Evolutionary conservation across 2,329 filamentous ascomycete genomes (phyloP).

Genomic region (Mycogone perniciosa): DNA sequence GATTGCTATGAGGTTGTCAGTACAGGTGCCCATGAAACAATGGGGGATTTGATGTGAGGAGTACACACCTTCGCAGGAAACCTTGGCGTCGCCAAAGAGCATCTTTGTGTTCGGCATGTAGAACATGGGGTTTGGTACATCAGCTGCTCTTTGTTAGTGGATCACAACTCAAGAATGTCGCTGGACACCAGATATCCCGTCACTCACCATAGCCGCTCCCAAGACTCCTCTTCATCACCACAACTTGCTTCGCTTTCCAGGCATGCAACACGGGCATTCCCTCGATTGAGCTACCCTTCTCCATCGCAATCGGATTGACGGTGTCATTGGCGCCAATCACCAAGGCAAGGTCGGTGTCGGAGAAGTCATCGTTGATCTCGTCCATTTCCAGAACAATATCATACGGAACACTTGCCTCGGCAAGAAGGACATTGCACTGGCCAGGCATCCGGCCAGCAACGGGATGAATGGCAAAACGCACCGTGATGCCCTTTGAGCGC

Average conservation of each 20-base stretch:
- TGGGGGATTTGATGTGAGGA: conserved; percentile 2
- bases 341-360: conserved; percentile 76
- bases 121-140: conserved; percentile 91
- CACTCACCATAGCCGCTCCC: conserved; percentile 76
- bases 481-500: conserved; percentile 68
- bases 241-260: conserved; percentile 89
- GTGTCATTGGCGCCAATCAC: conserved; percentile 92
- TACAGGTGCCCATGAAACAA: not conserved
- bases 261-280: conserved; percentile 90
- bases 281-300: conserved; percentile 76
- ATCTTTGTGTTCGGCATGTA: conserved; percentile 86
- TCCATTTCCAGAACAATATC: conserved; percentile 95
- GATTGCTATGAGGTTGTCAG: conserved; percentile 30
- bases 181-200: not conserved
- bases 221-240: conserved; percentile 91
- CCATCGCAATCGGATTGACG: conserved; percentile 82
- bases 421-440: conserved; percentile 85
- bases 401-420: conserved; percentile 82
- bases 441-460: conserved; percentile 90
- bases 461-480: conserved; percentile 85
- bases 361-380: conserved; percentile 90
- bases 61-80: conserved; percentile 66
- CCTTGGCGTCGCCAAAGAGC: conserved; percentile 86
- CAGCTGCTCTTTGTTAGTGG: conserved; percentile 45
- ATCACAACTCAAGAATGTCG: not conserved